Base-by-base conservation (phyloP, 257 asterid species). In the Gynochthodes officinalis region DNA sequence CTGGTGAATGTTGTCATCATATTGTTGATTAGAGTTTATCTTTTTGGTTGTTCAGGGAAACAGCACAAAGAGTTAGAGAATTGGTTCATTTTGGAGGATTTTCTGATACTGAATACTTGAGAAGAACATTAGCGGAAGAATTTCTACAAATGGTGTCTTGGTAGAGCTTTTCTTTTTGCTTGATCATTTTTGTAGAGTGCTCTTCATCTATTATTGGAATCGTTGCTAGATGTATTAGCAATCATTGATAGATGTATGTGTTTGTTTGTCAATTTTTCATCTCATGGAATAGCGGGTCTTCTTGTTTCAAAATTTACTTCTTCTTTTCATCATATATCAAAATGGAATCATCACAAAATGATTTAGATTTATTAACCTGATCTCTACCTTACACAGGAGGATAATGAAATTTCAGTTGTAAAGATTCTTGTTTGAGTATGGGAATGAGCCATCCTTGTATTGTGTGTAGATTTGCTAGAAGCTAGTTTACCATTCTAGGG, bases 41-140 rank as follows among this genome's bases (percentile, higher is more conserved):
- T 74, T 54, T 69, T 80, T 64, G 78, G n/a, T 37, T 60, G 54
- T 48, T 28, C 82, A 94, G 99, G 87, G 93, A 87, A 79, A 90
- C 88, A 70, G 79, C 82, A 88, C 81, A 84, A 80, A 87, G 88
- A 74, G 85, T 87, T 54, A 73, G 35, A 73, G 96, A 95, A 75
- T 83, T 95, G 83, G 81, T 82, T 79, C 86, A 73, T 77, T 89
- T 95, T 79, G 98, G 99, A 76, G 99, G 99, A 49, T 92, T 92
- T 85, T 82, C 84, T 76, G 97, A 92, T 84, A 68, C 87, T 49
- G 91, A 78, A 39, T 91, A 79, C 86, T 79, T 95, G 90, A 82
- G 67, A 75, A 84, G 98, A 82, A 85, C 99, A 61, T 82, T 95
- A 74, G 87, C 89, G 54, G 81, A 84, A 78, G 98, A 86, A 82